Evolutionary conservation across 768 basidiomycete genomes (phyloP), one percentile per base, ranked within the genome.

Genomic region (Boletus pseudopeckii): DNA sequence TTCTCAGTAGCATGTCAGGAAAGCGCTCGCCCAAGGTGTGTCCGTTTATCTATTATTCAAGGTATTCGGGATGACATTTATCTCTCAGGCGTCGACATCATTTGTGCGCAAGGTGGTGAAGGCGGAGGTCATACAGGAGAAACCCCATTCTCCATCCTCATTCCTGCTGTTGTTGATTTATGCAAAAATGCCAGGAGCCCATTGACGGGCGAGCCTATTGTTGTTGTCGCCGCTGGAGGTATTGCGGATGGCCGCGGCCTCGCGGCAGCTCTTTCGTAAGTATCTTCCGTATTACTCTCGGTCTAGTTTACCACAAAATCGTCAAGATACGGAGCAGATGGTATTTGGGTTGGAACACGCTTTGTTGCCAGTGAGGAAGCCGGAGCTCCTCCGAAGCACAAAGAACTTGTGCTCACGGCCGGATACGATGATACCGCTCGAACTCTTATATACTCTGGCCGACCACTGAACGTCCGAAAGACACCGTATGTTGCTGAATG

Each of bases 111-210:
- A 68, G 88, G 87, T 33, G 90, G 89, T 17, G 91, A 92, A 70
- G 92, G 90, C 18, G 91, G 92, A 26, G 92, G 91, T 13, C 92
- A 93, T 72, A 92, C 92, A 1, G 90, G 92, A 38, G 86, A 90
- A 50, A 89, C 80, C 11, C 79, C 88, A 1, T 89, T 89, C 66
- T 88, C 87, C 11, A 80, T 93, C 57, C 80, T 94, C 30, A 87
- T 92, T 47, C 92, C 91, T 9, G 83, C 86, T 0, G 83, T 85
- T 48, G 89, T 92, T 43, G 92, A 93, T 68, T 64, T 86, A n/a
- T 90, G 86, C 71, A 83, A 80, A 64, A 72, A 75, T 58, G 73
- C 75, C 39, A 87, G 77, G 60, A 89, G 85, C 67, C 88, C 90
- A 20, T 70, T 95, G 49, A 92, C 90, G 0, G 88, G 89, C 30